Evolutionary conservation across 1,284 basidiomycete genomes (phyloP), one percentile per base, ranked within the genome.

Genomic region (Cerioporus squamosus): DNA sequence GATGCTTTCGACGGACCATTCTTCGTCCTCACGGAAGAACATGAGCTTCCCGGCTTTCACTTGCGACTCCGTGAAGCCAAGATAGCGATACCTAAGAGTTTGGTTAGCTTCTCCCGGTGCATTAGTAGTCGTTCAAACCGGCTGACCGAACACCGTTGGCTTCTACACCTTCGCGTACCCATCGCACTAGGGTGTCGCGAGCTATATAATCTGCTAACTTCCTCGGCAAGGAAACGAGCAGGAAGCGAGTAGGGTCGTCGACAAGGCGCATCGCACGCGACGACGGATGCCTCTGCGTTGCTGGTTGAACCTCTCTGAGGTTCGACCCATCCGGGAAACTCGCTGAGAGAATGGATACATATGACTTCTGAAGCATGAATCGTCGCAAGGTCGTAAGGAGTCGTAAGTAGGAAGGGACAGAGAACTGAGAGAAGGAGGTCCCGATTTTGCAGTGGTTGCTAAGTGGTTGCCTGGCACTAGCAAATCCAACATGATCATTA

Each of bases 11-110:
- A 67, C 61, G n/a, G 63, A 64, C 67, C 63, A 67, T 10, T 40
- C 54, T 14, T 53, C 49, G 52, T 63, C 65, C 22, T 68, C 67
- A 20, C 58, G 60, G 46, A 68, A 67, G 58, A 66, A 66, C 43
- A 65, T 56, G 23, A 68, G 47, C 29, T 60, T 65, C 14, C 64
- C 67, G 15, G 44, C 53, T 33, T 65, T 68, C 22, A 67, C 61
- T 20, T 66, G 65, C 10, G 50, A 57, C 33, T 68, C 67, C 2
- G 63, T 64, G 51, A 55, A 66, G 5, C 67, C 67, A 29, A 66
- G 51, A 24, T 62, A 68, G 26, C 62, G 52, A 54, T 68, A 67
- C 3, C 67, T 68, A 46, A 44, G 44, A 20, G 17, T 24, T 26
- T 20, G 42, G 6, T 36, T 23, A 26, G 42, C 47, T 45, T 48